A percentile compares a stretch with the other conserved stretches of the same genome.
Conservation (phyloP, 2,329 filamentous ascomycete genomes). For the Nannizziopsis barbatae region DNA sequence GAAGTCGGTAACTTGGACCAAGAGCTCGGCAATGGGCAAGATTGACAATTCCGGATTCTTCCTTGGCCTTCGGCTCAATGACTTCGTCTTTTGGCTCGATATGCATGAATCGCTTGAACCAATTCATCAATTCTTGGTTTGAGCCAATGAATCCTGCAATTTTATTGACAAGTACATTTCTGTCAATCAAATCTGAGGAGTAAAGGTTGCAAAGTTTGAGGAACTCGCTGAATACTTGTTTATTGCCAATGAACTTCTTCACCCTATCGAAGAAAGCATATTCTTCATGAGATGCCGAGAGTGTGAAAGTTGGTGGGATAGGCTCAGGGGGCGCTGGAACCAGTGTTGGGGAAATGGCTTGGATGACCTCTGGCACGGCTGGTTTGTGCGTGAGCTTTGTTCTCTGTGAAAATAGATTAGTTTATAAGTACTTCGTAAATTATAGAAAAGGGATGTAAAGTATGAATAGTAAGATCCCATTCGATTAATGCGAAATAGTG, state of each 20-base stretch:
- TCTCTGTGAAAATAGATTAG: constrained; percentile 44
- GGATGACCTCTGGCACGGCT: constrained; percentile 43
- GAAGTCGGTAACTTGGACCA: constrained; percentile 84
- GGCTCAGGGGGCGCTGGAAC: constrained; percentile 82
- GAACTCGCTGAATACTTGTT: constrained; percentile 88
- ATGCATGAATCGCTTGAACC: constrained; percentile 74
- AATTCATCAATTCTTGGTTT: constrained; percentile 77
- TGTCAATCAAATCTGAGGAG: constrained; percentile 83
- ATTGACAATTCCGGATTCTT: constrained; percentile 68
- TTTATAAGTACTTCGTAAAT: not conserved
- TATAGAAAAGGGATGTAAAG: too few species aligned
- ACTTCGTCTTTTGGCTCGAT: constrained; percentile 61
- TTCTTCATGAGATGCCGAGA: constrained; percentile 71
- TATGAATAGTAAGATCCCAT: too few species aligned
- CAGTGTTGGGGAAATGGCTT: constrained; percentile 67
- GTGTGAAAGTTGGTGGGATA: constrained; percentile 61
- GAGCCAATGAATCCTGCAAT: constrained; percentile 76
- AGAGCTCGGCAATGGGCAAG: constrained; percentile 92
- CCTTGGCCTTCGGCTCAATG: constrained; percentile 65
- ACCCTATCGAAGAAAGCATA: constrained; percentile 89
- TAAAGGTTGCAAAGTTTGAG: constrained; percentile 94
- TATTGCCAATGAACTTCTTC: constrained; percentile 91
- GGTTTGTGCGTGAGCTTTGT: constrained; percentile 62
- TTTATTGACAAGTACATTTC: constrained; percentile 68
- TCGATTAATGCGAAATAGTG: too few species aligned